A percentile compares a stretch with the other conserved stretches of the same genome.
These are phyloP conservation scores for Akanthomyces uredinophilus DNA, from an alignment of 2,329 filamentous ascomycete species.

Conservation along the genomic window DNA sequence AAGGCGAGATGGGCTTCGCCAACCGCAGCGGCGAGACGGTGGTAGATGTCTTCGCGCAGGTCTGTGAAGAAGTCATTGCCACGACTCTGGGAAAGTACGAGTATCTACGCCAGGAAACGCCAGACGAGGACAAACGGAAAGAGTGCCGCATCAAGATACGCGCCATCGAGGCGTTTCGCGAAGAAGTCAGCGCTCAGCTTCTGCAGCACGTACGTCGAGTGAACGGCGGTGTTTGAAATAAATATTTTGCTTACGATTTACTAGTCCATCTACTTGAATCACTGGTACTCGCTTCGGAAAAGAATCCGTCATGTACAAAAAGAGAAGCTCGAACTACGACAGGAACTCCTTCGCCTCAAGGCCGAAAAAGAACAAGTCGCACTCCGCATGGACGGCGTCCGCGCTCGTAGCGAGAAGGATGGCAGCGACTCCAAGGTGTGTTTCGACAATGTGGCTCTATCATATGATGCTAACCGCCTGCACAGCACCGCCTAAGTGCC, in stretches of 20 bases:
- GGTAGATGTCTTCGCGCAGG: constrained; percentile 56
- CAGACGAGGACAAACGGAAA: constrained; percentile 43
- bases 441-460: constrained; percentile 26
- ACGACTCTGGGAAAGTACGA: constrained; percentile 44
- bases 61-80: constrained; percentile 57
- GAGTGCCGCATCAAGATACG: constrained; percentile 51
- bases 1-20: constrained; percentile 48
- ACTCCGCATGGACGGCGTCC: constrained; percentile 57
- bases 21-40: constrained; percentile 54
- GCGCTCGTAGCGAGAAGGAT: constrained; percentile 42
- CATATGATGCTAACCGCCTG: constrained; percentile 7
- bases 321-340: constrained; percentile 51
- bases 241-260: neutral
- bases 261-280: constrained; percentile 55
- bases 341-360: constrained; percentile 55
- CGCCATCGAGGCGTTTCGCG: constrained; percentile 53
- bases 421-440: constrained; percentile 50
- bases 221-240: no score
- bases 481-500: constrained; percentile 43
- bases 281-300: constrained; percentile 52
- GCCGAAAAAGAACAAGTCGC: constrained; percentile 58
- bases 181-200: constrained; percentile 50
- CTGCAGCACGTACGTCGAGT: constrained; percentile 50
- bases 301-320: constrained; percentile 53
- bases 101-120: constrained; percentile 33